Percentiles rank a stretch among this genome's conserved stretches.
Evolutionary conservation across 768 basidiomycete genomes (phyloP).

Genomic region (Suillus bovinus): DNA sequence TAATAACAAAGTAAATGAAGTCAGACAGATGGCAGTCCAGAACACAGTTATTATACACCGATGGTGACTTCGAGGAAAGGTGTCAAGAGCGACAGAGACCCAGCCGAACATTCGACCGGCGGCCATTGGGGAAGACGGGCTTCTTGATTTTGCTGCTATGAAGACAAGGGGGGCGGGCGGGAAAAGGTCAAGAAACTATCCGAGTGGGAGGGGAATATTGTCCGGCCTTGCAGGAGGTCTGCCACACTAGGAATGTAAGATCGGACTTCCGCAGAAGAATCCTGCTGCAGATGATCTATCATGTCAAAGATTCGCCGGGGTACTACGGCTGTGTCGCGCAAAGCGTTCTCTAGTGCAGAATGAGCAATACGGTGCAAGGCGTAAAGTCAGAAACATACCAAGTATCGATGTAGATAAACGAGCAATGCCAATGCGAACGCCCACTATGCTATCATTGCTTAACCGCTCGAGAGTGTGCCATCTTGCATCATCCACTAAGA

Average conservation of each 20-base stretch:
- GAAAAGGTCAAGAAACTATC: slow-evolving; percentile 38
- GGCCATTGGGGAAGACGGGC: neutral
- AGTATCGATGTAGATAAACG: slow-evolving; percentile 59
- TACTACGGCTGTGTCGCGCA: slow-evolving; percentile 14
- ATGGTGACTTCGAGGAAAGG: neutral
- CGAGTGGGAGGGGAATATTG: slow-evolving; percentile 14
- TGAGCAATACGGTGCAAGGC: slow-evolving; percentile 3
- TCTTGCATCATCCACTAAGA: slow-evolving; percentile 42
- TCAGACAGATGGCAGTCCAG: slow-evolving; percentile 5
- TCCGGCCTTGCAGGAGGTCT: slow-evolving; percentile 16
- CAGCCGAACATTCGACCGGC: neutral
- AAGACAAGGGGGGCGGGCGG: slow-evolving; percentile 33
- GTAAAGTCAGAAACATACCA: slow-evolving; percentile 43
- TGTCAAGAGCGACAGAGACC: neutral
- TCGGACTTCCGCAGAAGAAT: slow-evolving; percentile 61
- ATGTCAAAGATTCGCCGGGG: slow-evolving; percentile 41
- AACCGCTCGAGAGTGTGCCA: slow-evolving; percentile 58
- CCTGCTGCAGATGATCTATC: slow-evolving; percentile 49
- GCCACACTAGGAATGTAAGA: slow-evolving; percentile 51
- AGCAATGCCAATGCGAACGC: slow-evolving; percentile 86
- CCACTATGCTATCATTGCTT: slow-evolving; percentile 68
- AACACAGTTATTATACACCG: slow-evolving; percentile 2
- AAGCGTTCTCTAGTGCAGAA: neutral
- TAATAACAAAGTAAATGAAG: slow-evolving; percentile 1
- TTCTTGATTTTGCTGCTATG: slow-evolving; percentile 1